These are phyloP conservation scores for Termitomyces sp. DNA, from an alignment of 768 basidiomycete species.

Conservation along the genomic window DNA sequence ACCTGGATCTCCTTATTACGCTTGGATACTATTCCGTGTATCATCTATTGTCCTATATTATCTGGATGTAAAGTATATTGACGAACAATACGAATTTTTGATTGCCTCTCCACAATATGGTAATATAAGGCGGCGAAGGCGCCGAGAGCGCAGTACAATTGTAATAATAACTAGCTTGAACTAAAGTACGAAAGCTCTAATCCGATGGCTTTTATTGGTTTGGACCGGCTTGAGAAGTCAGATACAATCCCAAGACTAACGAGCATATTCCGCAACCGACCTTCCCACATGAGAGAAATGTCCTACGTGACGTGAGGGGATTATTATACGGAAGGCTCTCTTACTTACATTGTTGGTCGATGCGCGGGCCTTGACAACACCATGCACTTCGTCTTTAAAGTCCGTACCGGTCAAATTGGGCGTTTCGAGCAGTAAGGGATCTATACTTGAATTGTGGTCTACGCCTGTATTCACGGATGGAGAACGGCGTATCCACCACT, in stretches of 20 bases:
- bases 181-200: slow-evolving; percentile 94
- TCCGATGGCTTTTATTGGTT: slow-evolving; percentile 85
- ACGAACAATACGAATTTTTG: not conserved
- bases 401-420: slow-evolving; percentile 11
- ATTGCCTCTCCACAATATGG: not conserved
- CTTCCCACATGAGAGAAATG: slow-evolving; percentile 91
- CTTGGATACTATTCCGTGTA: slow-evolving; percentile 7
- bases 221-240: slow-evolving; percentile 78
- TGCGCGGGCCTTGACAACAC: slow-evolving; percentile 85
- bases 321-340: not conserved
- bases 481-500: slow-evolving; percentile 87
- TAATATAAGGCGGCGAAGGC: not conserved
- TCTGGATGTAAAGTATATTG: slow-evolving; percentile 16
- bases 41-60: slow-evolving; percentile 3
- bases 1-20: not conserved
- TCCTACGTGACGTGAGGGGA: slow-evolving; percentile 42
- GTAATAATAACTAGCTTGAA: slow-evolving; percentile 28
- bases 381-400: slow-evolving; percentile 44
- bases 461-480: slow-evolving; percentile 26
- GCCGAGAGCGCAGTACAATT: not conserved
- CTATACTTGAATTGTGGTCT: slow-evolving; percentile 18
- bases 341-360: slow-evolving; percentile 81
- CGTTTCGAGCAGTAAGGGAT: slow-evolving; percentile 5
- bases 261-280: slow-evolving; percentile 82
- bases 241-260: slow-evolving; percentile 90